Evolutionary conservation across 495 filamentous ascomycete species (phyloP).

Genomic region (Rhizodiscina lignyota): DNA sequence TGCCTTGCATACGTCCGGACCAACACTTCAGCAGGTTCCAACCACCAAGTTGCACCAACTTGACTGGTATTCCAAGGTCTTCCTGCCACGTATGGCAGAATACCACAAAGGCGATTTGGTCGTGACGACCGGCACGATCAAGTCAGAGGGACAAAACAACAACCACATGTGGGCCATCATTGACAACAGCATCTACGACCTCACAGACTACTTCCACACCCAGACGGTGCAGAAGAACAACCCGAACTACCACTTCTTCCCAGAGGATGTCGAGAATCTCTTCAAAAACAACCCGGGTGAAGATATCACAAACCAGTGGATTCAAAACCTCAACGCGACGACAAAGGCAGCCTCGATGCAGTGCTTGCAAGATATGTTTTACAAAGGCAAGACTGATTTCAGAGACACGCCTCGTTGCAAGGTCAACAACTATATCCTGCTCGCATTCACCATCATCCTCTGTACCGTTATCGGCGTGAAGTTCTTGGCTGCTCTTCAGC

Average conservation of each 20-base stretch:
- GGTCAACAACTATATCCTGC: constrained; percentile 82
- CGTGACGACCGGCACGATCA: constrained; percentile 33
- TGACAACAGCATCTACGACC: constrained; percentile 60
- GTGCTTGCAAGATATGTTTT: constrained; percentile 75
- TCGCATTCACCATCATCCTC: constrained; percentile 70
- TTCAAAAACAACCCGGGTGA: constrained; percentile 58
- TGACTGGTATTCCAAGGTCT: constrained; percentile 60
- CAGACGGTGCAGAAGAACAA: constrained; percentile 39
- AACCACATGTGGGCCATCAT: constrained; percentile 69
- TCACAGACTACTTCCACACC: constrained; percentile 83
- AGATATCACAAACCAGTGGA: constrained; percentile 55
- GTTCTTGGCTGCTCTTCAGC: constrained; percentile 86
- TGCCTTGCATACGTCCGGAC: constrained; percentile 55
- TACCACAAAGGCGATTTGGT: constrained; percentile 84
- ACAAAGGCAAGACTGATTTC: constrained; percentile 73
- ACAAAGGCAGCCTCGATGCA: constrained; percentile 40
- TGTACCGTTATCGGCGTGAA: constrained; percentile 68
- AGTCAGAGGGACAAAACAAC: constrained; percentile 43
- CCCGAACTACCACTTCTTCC: constrained; percentile 49
- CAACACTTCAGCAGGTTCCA: constrained; percentile 28
- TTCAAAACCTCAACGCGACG: constrained; percentile 26
- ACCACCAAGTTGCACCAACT: constrained; percentile 38
- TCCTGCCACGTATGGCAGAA: constrained; percentile 64
- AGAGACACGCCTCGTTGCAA: constrained; percentile 57
- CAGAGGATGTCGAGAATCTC: constrained; percentile 39